A percentile compares a stretch with the other conserved stretches of the same genome.
Conservation (phyloP, 352 stramenopile genomes). For the Phytopythium helicoides region DNA sequence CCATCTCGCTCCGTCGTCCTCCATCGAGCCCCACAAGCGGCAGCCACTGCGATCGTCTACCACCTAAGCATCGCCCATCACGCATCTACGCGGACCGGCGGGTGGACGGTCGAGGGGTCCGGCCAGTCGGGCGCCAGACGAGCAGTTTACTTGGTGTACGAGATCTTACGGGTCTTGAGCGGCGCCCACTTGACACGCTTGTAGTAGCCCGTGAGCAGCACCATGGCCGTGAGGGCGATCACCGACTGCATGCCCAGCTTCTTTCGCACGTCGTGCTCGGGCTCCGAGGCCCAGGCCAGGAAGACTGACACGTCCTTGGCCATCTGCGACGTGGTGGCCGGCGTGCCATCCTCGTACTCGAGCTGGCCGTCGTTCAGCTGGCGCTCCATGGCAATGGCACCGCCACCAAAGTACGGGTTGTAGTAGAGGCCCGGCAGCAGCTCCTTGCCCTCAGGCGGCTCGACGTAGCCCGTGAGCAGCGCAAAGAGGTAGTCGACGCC, state of each 20-base stretch:
- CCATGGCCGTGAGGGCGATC: conserved; percentile 89
- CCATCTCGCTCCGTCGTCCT: not conserved
- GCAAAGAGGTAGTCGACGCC: conserved; percentile 98
- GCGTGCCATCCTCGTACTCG: conserved; percentile 97
- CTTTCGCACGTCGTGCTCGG: conserved; percentile 98
- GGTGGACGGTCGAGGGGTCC: not conserved
- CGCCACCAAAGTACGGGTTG: conserved; percentile 98
- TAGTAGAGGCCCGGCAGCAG: conserved; percentile 92
- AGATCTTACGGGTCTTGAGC: conserved; percentile 98
- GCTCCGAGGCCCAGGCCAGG: conserved; percentile 96
- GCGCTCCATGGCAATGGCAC: conserved; percentile 98
- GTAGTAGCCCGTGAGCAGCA: conserved; percentile 96
- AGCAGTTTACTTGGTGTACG: conserved; percentile 94
- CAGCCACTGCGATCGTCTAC: conserved; percentile 2
- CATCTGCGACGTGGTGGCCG: conserved; percentile 97
- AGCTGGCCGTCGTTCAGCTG: conserved; percentile 97
- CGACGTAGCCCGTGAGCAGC: conserved; percentile 97
- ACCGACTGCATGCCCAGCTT: conserved; percentile 96
- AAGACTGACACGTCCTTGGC: conserved; percentile 98
- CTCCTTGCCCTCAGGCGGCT: conserved; percentile 91
- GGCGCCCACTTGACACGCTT: conserved; percentile 98
- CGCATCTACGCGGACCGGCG: conserved; percentile 2
- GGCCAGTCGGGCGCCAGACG: too few species aligned
- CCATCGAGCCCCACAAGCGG: not conserved
- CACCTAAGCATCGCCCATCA: conserved; percentile 1